Evolutionary conservation across 306 rosid genomes (phyloP).

Genomic region (Senna siamea): DNA sequence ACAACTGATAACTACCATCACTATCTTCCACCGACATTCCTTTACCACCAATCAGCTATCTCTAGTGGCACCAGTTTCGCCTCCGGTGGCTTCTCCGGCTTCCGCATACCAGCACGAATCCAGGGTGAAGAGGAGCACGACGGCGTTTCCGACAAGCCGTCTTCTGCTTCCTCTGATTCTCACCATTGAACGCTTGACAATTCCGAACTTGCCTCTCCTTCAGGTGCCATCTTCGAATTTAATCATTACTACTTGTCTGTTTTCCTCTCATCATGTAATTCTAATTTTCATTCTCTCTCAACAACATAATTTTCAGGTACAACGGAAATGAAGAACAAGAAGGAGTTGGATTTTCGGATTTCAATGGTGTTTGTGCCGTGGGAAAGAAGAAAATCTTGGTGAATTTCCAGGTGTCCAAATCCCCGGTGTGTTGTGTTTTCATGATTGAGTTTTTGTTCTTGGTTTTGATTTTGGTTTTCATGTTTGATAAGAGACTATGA

Average conservation of each 20-base stretch:
- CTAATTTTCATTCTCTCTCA: background rate
- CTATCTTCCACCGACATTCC: conserved; percentile 41
- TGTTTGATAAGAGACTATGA: conserved; percentile 41
- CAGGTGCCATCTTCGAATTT: conserved; percentile 51
- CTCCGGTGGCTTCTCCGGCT: conserved; percentile 54
- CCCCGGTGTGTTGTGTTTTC: conserved; percentile 50
- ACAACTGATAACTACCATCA: conserved; percentile 47
- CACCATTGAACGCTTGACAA: conserved; percentile 65
- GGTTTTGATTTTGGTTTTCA: conserved; percentile 17
- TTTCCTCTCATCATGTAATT: background rate
- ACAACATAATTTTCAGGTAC: conserved; percentile 15
- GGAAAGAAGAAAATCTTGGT: conserved; percentile 62
- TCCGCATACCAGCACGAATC: conserved; percentile 84
- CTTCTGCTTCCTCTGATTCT: conserved; percentile 99
- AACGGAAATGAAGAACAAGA: conserved; percentile 16
- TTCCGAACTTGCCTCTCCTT: conserved; percentile 35
- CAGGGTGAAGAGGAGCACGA: conserved; percentile 99
- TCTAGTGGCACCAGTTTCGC: too few species aligned
- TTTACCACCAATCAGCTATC: conserved; percentile 58
- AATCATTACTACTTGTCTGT: background rate
- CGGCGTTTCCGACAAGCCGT: conserved; percentile 87
- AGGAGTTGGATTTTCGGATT: conserved; percentile 35
- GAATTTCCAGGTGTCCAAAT: conserved; percentile 52
- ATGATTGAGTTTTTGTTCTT: too few species aligned
- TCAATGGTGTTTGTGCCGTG: conserved; percentile 49